Base-by-base conservation (phyloP, 2,329 filamentous ascomycete species). In the Thielaviopsis euricoi region DNA sequence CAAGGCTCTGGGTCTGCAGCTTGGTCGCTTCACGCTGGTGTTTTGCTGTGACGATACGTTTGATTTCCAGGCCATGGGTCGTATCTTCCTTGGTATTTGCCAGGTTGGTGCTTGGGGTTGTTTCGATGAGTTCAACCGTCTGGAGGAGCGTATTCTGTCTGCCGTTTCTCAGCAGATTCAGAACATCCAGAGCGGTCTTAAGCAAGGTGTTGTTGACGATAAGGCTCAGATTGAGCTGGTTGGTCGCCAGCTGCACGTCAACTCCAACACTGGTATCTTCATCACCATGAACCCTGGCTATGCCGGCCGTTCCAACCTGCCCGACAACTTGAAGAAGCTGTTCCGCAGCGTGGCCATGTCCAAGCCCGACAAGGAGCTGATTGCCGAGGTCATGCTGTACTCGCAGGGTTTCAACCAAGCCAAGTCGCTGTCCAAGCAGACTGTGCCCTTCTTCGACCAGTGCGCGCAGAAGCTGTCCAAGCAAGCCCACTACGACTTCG, bases 221-320 rank as follows among this genome's bases (percentile, higher is more conserved):
- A 89, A 87, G 68, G 77, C 89, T 1, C 87, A 96, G 67, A 97
- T 98, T 64, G 93, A 98, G 69, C 77, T 99, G 21, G 87, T 97
- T 57, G 91, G 91, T 53, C 87, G 93, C 58, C 89, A 94, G 64
- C 78, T 98, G 53, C 82, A 79, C 62, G 93, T 99, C 64, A 94
- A 95, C 66, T 78, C 80, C 61, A 95, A 96, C 68, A 97, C 94
- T 55, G 93, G 93, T 65, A 93, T 99, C 68, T 99, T 99, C 75
- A 98, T 99, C 69, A 99, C 93, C 46, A 98, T 99, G 94, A 99
- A 99, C 70, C 93, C 93, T 69, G 93, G 93, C 56, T 99, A 99
- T 72, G 93, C 93, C 56, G 93, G 93, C 59, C 88, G 93, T 71
- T 99, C 93, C 54, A 98, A 98, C 71, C 74, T 99, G 66, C 93